Evolutionary conservation across 768 basidiomycete species (phyloP), one percentile per base, ranked within the genome.

Genomic region (Leucosporidium creatinivorum): DNA sequence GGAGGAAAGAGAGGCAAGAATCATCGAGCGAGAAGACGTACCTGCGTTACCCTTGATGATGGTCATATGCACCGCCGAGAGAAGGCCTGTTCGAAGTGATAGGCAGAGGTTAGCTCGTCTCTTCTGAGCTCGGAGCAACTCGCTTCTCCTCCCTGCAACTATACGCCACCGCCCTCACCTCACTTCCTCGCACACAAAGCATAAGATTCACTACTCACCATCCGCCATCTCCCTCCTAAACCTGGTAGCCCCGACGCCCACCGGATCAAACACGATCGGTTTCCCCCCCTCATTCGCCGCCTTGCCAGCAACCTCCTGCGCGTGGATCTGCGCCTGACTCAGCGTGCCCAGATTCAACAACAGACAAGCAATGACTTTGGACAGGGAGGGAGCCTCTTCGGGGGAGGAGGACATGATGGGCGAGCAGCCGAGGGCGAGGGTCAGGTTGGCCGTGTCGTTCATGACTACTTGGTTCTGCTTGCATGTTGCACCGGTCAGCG

Each of bases 391-490:
- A 83, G 92, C 91, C 76, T 97, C 93, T 66, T 83, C 81, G 0
- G 87, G 83, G 28, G 87, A 85, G 25, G 89, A 87, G 4, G 93
- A 89, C 93, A 97, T 97, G 76, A 97, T 93, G 0, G 93, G 93
- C 67, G 89, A 92, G 19, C 86, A 91, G 23, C 89, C 88, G 6
- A 96, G 75, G 0, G 91, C 90, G 9, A 97, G 82, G 2, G 92
- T 94, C 2, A 88, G 83, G 75, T 94, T 96, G 26, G 70, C 67
- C 21, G 48, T 63, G 48, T 68, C 70, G 57, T 66, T 66, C 65
- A 51, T 50, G 28, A 65, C 59, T 23, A 65, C 64, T 58, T 56
- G 49, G 31, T 66, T 62, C 65, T 62, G 62, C 54, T 18, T 23
- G 31, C 3, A 55, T 13, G 7, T 21, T 33, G 33, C 5, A 1